Evolutionary conservation across 441 rosid species (phyloP).

Genomic region (Populus hybrid): DNA sequence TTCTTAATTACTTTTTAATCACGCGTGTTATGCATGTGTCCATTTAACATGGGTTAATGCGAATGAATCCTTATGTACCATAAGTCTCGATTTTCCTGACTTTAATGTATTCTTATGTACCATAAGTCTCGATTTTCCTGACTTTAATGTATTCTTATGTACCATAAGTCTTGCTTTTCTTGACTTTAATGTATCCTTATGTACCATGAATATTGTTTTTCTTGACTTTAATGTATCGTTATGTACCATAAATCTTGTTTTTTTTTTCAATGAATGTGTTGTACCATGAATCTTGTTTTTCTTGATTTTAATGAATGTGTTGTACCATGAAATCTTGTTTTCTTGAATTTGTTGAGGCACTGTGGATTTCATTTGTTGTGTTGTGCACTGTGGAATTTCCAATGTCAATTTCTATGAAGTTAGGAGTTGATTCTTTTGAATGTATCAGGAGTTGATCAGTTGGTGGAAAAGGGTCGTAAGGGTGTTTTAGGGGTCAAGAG

Average conservation of each 20-base stretch:
- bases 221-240: no score
- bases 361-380: neutral
- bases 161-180: no score
- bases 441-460: constrained; percentile 50
- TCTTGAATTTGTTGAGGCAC: neutral
- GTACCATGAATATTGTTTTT: no score
- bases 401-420: neutral
- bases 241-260: neutral
- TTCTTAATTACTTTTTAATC: neutral
- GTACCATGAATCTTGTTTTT: no score
- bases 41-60: neutral
- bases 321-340: neutral
- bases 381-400: neutral
- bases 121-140: no score
- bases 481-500: constrained; percentile 34
- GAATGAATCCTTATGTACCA: no score
- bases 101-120: no score
- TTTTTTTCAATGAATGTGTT: no score
- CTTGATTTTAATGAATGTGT: no score
- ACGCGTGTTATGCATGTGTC: neutral
- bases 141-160: no score
- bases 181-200: no score
- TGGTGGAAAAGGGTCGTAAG: constrained; percentile 44
- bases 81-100: no score
- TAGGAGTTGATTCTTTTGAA: constrained; percentile 16